These are phyloP conservation scores for Penicillium ucsense DNA, from an alignment of 495 filamentous ascomycete species.

Conservation along the genomic window DNA sequence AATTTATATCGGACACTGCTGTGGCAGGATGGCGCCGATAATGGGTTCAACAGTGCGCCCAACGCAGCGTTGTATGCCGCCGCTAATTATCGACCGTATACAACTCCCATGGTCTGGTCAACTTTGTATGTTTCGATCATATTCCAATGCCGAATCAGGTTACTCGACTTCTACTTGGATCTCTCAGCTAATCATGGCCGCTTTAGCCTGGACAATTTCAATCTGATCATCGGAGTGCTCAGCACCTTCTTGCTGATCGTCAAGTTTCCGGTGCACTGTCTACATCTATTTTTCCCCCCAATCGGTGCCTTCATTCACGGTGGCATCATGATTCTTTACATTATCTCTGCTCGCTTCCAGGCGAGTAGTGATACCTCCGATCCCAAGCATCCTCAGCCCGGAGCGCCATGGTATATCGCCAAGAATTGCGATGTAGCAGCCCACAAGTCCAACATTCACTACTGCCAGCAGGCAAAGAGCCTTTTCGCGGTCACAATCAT, in stretches of 20 bases:
- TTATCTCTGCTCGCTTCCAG: slow-evolving; percentile 60
- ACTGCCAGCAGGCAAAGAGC: slow-evolving; percentile 69
- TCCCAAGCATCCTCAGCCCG: slow-evolving; percentile 52
- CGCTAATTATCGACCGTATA: slow-evolving; percentile 61
- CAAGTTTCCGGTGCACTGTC: slow-evolving; percentile 54
- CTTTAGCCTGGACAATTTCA: slow-evolving; percentile 64
- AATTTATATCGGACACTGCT: slow-evolving; percentile 68
- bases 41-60: slow-evolving; percentile 78
- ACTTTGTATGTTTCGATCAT: slow-evolving; percentile 50
- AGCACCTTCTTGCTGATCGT: slow-evolving; percentile 44
- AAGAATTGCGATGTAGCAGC: slow-evolving; percentile 62
- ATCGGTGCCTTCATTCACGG: slow-evolving; percentile 50
- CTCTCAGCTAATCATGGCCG: slow-evolving; percentile 3
- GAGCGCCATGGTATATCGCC: slow-evolving; percentile 75
- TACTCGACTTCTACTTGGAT: background rate
- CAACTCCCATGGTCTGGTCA: slow-evolving; percentile 72
- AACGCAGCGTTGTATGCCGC: slow-evolving; percentile 60
- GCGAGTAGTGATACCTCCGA: slow-evolving; percentile 75
- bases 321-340: slow-evolving; percentile 52
- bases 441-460: slow-evolving; percentile 43
- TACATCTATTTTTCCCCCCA: slow-evolving; percentile 65
- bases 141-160: background rate
- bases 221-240: slow-evolving; percentile 73
- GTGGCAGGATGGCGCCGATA: slow-evolving; percentile 71
- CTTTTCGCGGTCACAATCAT: slow-evolving; percentile 61